Percentiles rank a stretch among this genome's conserved stretches.
These are phyloP conservation scores for Isoetes engelmannii DNA, from an alignment of 83 land plant genomes.

Conservation along the genomic window DNA sequence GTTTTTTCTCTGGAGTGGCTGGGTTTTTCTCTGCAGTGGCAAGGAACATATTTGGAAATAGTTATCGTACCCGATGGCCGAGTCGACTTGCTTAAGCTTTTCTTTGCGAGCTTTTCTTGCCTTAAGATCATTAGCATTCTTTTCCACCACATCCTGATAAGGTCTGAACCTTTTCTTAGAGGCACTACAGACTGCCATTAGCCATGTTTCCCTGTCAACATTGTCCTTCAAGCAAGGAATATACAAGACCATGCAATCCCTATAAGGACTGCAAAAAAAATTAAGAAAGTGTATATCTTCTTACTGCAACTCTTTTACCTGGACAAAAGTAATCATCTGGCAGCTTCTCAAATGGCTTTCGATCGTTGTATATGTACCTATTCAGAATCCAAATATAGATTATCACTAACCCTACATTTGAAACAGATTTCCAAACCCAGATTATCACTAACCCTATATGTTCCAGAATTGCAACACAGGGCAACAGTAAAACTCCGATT, in stretches of 20 bases:
- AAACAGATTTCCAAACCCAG: slow-evolving; percentile 11
- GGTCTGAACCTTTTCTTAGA: slow-evolving; percentile 83
- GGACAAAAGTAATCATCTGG: slow-evolving; percentile 69
- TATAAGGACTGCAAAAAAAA: neutral
- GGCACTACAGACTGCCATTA: slow-evolving; percentile 72
- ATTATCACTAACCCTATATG: neutral
- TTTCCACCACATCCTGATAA: slow-evolving; percentile 56
- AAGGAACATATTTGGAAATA: neutral
- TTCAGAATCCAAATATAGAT: neutral
- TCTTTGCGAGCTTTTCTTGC: slow-evolving; percentile 81
- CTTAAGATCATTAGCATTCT: slow-evolving; percentile 47
- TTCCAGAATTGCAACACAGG: neutral
- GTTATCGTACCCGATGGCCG: slow-evolving; percentile 56
- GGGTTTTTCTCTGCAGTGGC: neutral
- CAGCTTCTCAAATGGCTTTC: slow-evolving; percentile 62
- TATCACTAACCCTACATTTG: slow-evolving; percentile 11
- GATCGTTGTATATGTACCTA: slow-evolving; percentile 69
- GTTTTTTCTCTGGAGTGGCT: no score
- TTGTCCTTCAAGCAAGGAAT: neutral
- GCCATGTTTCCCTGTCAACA: neutral
- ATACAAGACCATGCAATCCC: neutral
- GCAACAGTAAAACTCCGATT: neutral
- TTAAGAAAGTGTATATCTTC: neutral
- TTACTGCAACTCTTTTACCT: slow-evolving; percentile 26
- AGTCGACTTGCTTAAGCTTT: slow-evolving; percentile 57